phyloP scores from a whole-genome alignment of 306 rosid species.

The Prunus davidiana region DNA sequence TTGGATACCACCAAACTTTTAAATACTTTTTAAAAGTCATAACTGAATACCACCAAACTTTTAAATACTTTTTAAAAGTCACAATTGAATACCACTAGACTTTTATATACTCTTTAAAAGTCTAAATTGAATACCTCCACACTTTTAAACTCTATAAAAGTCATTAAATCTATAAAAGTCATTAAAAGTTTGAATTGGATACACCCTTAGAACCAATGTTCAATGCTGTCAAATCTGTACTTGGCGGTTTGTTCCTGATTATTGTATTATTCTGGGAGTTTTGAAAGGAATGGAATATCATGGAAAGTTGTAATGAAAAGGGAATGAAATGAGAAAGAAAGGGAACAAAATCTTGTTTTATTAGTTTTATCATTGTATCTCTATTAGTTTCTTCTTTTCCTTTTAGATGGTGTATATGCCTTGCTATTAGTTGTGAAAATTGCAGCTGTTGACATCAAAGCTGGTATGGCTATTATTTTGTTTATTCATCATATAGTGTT shows the following conservation, averaged over 20 bases:
- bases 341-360: neutral
- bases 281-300: neutral
- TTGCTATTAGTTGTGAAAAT: slow-evolving; percentile 73
- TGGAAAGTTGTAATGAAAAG: neutral
- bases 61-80: too few species aligned
- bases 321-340: neutral
- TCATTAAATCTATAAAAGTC: too few species aligned
- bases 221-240: slow-evolving; percentile 70
- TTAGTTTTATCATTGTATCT: neutral
- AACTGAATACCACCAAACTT: too few species aligned
- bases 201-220: slow-evolving; percentile 79
- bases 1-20: too few species aligned
- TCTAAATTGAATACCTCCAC: too few species aligned
- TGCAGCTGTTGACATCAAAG: slow-evolving; percentile 83
- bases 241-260: slow-evolving; percentile 52
- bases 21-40: too few species aligned
- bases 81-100: too few species aligned
- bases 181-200: too few species aligned
- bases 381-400: neutral
- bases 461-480: slow-evolving; percentile 47
- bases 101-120: too few species aligned
- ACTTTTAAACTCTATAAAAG: too few species aligned
- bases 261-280: slow-evolving; percentile 13
- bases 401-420: slow-evolving; percentile 87
- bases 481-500: neutral